These are phyloP conservation scores for Hemileia vastatrix DNA, from an alignment of 1,284 basidiomycete species.

Conservation along the genomic window DNA sequence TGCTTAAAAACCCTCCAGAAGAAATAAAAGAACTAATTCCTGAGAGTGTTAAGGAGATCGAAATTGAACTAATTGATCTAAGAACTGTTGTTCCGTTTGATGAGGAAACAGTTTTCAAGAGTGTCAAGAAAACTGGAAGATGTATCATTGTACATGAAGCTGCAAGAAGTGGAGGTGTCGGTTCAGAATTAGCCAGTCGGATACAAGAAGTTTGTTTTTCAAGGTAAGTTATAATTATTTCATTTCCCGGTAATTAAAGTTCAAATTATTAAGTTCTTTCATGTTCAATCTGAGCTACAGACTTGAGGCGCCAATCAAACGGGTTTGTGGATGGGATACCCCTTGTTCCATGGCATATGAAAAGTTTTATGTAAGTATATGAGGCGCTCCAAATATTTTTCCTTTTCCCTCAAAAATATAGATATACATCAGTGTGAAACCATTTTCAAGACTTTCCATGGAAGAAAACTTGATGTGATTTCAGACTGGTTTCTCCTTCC, in stretches of 20 bases:
- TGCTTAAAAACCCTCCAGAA: constrained; percentile 59
- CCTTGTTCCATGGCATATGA: constrained; percentile 74
- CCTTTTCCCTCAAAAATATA: too few species aligned
- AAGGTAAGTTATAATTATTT: constrained; percentile 44
- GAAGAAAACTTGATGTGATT: too few species aligned
- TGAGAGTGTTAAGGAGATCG: constrained; percentile 56
- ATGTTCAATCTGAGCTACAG: neutral
- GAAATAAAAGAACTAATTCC: constrained; percentile 62
- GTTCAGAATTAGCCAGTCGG: constrained; percentile 75
- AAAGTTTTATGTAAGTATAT: constrained; percentile 62
- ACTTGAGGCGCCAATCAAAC: constrained; percentile 72
- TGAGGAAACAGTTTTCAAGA: constrained; percentile 64
- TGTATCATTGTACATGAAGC: constrained; percentile 87
- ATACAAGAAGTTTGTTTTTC: constrained; percentile 76
- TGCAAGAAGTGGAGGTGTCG: constrained; percentile 70
- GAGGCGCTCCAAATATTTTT: too few species aligned
- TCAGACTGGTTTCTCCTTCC: too few species aligned
- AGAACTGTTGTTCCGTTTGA: constrained; percentile 86
- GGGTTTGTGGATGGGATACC: constrained; percentile 73
- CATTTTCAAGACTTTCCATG: too few species aligned
- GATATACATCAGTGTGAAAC: too few species aligned
- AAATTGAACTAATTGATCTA: constrained; percentile 80
- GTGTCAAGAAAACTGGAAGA: constrained; percentile 68
- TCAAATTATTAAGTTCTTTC: neutral
- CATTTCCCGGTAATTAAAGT: neutral